Evolutionary conservation across 2,329 filamentous ascomycete genomes (phyloP).

Genomic region (Neonectria sp.): DNA sequence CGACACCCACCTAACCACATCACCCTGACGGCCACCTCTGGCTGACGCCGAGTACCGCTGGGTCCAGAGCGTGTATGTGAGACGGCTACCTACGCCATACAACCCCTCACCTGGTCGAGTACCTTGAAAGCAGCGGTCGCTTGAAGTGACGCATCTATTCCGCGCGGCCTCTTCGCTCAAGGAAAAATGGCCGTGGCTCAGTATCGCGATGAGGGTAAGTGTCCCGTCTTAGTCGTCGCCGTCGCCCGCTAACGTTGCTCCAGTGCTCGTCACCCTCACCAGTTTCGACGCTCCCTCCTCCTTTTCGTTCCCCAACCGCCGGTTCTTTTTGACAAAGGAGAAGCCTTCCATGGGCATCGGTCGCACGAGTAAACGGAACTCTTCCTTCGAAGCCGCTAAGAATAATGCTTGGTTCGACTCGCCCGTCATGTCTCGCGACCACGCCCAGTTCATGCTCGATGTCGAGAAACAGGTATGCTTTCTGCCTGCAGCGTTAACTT

Average conservation of each 20-base stretch:
- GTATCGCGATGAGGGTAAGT: conserved; percentile 46
- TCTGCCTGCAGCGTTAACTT: conserved; percentile 2
- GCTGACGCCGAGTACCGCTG: conserved; percentile 37
- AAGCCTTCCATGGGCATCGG: conserved; percentile 56
- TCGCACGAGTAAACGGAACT: conserved; percentile 60
- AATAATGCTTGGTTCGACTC: conserved; percentile 79
- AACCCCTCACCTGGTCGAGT: conserved; percentile 34
- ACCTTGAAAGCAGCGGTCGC: conserved; percentile 16
- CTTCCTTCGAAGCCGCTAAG: conserved; percentile 50
- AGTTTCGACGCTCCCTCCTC: conserved; percentile 39
- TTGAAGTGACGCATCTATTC: conserved; percentile 12
- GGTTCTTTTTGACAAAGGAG: conserved; percentile 51
- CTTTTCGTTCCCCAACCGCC: conserved; percentile 46
- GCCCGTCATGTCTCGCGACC: conserved; percentile 79
- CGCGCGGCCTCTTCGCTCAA: background rate
- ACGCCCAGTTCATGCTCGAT: conserved; percentile 70
- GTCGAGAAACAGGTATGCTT: conserved; percentile 60
- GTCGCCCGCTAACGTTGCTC: conserved; percentile 31
- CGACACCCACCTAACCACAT: conserved; percentile 13
- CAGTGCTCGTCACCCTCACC: conserved; percentile 52
- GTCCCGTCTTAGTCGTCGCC: background rate
- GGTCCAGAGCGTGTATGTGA: conserved; percentile 36
- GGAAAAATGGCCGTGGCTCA: conserved; percentile 43
- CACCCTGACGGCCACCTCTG: conserved; percentile 23
- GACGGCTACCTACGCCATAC: conserved; percentile 28